Base-by-base conservation (phyloP, 83 land plant species). In the Isoetes engelmannii region DNA sequence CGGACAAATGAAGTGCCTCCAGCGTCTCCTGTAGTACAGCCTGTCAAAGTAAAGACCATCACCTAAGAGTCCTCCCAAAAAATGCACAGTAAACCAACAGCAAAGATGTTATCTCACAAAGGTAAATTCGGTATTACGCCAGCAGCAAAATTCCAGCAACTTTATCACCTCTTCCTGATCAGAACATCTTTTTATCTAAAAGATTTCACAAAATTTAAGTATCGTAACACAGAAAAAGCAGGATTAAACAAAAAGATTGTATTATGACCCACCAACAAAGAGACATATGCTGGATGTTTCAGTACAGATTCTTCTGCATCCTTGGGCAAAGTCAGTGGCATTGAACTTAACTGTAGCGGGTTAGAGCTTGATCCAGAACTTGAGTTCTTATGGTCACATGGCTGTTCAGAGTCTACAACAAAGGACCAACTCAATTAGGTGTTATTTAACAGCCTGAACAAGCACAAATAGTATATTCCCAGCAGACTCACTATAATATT, bases 101-200 rank as follows among this genome's bases (percentile, higher is more conserved):
- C n/a, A 15, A 60, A 60, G 1, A 9, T 15, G 28, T n/a, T 21
- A 20, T 15, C 75, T 76, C 44, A 71, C 79, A 68, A 72, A 13
- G 45, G 65, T 76, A 21, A 76, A 71, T 8, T 67, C 45, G 46
- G 71, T 69, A 44, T 76, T 76, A 15, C 67, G 65, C 79, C 79
- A 76, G 69, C 69, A 63, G 54, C 77, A 72, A 72, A 76, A 71
- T 63, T 71, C 75, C 44, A 71, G 61, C 57, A 76, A 43, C 9
- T 64, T 76, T 28, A 76, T 44, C 41, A 43, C 68, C 47, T 76
- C 79, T 8, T 71, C 79, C n/a, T 57, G 76, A 19, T 76, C 79
- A n/a, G 75, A 50, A 57, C 69, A 76, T n/a, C 75, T 76, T 51
- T 76, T 73, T 44, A 76, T 72, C 79, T 76, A 75, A 45, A 76